Evolutionary conservation across 225 moss, liverwort and hornwort genomes (phyloP).

Genomic region (Lunularia cruciata): DNA sequence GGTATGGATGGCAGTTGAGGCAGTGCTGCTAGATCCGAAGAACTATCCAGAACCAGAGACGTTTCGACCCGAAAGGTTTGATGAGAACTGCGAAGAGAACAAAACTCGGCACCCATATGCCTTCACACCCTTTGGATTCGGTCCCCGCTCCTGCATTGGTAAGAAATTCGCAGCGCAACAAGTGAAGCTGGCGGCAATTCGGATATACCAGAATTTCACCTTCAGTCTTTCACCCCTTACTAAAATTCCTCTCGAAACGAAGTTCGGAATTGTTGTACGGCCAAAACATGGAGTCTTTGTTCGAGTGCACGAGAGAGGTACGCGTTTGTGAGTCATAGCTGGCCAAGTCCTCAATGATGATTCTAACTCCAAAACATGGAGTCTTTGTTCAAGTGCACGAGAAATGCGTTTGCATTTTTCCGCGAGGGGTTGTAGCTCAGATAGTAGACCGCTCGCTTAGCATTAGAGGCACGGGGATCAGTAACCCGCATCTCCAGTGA

Average conservation of each 20-base stretch:
- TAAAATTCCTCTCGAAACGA: slow-evolving; percentile 19
- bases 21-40: slow-evolving; percentile 18
- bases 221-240: slow-evolving; percentile 32
- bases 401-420: background rate
- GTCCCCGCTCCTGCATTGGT: slow-evolving; percentile 35
- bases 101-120: slow-evolving; percentile 32
- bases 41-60: slow-evolving; percentile 30
- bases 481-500: too few relatives aligned
- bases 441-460: too few relatives aligned
- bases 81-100: slow-evolving; percentile 23
- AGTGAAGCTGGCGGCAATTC: slow-evolving; percentile 25
- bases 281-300: slow-evolving; percentile 29
- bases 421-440: too few relatives aligned
- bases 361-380: slow-evolving; percentile 31
- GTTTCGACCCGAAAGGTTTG: slow-evolving; percentile 37
- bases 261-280: slow-evolving; percentile 32
- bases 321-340: too few relatives aligned
- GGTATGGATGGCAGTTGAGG: slow-evolving; percentile 38
- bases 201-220: slow-evolving; percentile 25
- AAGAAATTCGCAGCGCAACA: slow-evolving; percentile 25
- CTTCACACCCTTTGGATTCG: slow-evolving; percentile 34
- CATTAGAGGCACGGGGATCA: too few relatives aligned
- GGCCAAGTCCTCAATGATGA: too few relatives aligned
- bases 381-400: slow-evolving; percentile 20
- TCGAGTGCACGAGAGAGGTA: slow-evolving; percentile 10